A percentile compares a stretch with the other conserved stretches of the same genome.
Conservation (phyloP, 1,139 yeast species). For the Meyerozyma athensensis region DNA sequence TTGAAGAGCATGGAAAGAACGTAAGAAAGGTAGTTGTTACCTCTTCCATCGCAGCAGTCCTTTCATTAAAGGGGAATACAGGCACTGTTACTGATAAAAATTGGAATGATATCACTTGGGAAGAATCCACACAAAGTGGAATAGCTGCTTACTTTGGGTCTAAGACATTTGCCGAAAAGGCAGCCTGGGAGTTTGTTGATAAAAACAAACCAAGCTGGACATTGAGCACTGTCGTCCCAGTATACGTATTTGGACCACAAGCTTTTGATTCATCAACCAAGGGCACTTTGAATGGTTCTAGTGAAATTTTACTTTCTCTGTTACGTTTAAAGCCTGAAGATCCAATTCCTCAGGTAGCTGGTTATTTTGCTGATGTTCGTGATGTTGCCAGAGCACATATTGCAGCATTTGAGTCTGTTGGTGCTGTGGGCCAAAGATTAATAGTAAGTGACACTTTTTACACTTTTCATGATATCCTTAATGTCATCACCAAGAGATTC, state of each 20-base stretch:
- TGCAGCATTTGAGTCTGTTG: constrained; percentile 28
- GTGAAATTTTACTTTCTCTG: constrained; percentile 24
- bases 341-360: constrained; percentile 17
- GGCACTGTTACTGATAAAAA: constrained; percentile 30
- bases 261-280: constrained; percentile 22
- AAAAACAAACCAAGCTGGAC: constrained; percentile 12
- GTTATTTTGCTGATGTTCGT: constrained; percentile 34
- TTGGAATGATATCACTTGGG: constrained; percentile 36
- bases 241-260: constrained; percentile 21
- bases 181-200: constrained; percentile 33
- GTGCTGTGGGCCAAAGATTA: constrained; percentile 32
- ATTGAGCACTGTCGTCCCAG: constrained; percentile 17
- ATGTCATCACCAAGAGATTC: constrained; percentile 20
- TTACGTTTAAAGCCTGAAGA: constrained; percentile 8
- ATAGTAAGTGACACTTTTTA: constrained; percentile 32
- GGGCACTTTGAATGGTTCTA: constrained; percentile 35
- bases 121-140: constrained; percentile 35
- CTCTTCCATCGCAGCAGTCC: constrained; percentile 27
- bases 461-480: constrained; percentile 32
- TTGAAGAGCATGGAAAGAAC: constrained; percentile 19
- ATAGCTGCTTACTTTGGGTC: constrained; percentile 37
- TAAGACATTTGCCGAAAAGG: constrained; percentile 35
- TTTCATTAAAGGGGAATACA: constrained; percentile 26
- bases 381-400: constrained; percentile 41
- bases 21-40: constrained; percentile 24